Evolutionary conservation across 805 yeast genomes (phyloP), one percentile per base, ranked within the genome.

Genomic region (Candida boleticola): DNA sequence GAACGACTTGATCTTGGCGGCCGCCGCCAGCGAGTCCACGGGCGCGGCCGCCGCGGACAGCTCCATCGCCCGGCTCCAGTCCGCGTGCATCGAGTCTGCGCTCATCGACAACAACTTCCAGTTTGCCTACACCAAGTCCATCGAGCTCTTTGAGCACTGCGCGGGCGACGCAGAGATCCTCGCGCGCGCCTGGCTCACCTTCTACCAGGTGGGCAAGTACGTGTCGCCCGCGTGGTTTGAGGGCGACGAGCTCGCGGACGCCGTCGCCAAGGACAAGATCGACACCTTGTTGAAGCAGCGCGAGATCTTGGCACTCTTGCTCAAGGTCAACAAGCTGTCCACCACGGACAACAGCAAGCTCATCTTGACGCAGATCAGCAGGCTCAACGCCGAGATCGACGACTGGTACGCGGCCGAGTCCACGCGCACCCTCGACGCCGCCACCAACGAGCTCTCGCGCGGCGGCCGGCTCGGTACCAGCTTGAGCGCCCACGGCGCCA

Each of bases 121-220:
- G 1, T 79, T 68, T 48, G 89, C 95, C 0, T 73, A 69, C 47
- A 60, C 62, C 3, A 63, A 68, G 34, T 56, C 77, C 1, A 50
- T 51, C n/a, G 66, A 60, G 17, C 56, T 78, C 30, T 52, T 78
- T 7, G 63, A 67, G 1, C 44, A 53, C 36, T 54, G 45, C 31
- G 39, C 40, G 4, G 44, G 43, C 14, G 44, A 41, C 4, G 32
- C 13, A 10, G 29, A 9, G 9, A 42, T 46, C 16, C 40, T 67
- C 31, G 55, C 58, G 29, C 64, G 64, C 14, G 62, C 69, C 37
- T 89, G 96, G 96, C 70, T 81, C 20, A 79, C 86, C 0, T 79
- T 84, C 46, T 83, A 82, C 52, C 95, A 87, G 51, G 81, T 84
- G 3, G 85, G 86, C 3, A 83, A 85, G 59, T 67, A 50, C 42